Base-by-base conservation (phyloP, 1,284 basidiomycete genomes). In the Fomitiporia mediterranea region DNA sequence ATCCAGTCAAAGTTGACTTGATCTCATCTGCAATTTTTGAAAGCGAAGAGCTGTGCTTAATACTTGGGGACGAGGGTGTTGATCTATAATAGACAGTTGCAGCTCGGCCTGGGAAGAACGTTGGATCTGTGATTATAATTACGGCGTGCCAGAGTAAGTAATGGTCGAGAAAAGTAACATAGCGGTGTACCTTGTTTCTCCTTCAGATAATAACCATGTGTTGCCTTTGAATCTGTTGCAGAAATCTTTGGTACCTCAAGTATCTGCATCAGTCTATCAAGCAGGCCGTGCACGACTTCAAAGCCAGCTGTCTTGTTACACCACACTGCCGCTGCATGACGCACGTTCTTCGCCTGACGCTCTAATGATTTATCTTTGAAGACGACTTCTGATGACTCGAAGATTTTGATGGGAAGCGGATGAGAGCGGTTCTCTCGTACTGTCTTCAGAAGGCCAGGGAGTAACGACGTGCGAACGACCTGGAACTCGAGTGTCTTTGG, bases 401-500 rank as follows among this genome's bases (percentile, higher is more conserved):
- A 99, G 56, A 98, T 83, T 63, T 86, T 89, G 69, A 99, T 83
- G 0, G 97, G 96, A 21, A 99, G 79, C 0, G 96, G 73, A 62
- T 98, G 93, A 61, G 93, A 91, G 54, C 91, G 85, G 76, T 99
- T 99, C 75, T 99, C 96, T 58, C 97, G 86, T 40, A 98, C 79
- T 28, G 95, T 97, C 76, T 99, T 99, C 66, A 99, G 84, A 34
- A 99, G 82, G 51, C 96, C 96, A 11, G 96, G 94, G 6, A 99
- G 74, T 50, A 99, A 82, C 15, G 94, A 93, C 0, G 97, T 98
- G 59, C 97, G 87, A 51, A 98, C 94, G 60, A 99, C 91, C 73
- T 99, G 96, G 75, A 97, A 99, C 72, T 99, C 97, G 62, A 94
- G 81, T 38, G 96, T 94, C 73, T 98, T 98, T 1, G 96, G 96